Percentiles rank a stretch among this genome's conserved stretches.
Conservation (phyloP, 345 rosid genomes). For the Physaria fendleri region DNA sequence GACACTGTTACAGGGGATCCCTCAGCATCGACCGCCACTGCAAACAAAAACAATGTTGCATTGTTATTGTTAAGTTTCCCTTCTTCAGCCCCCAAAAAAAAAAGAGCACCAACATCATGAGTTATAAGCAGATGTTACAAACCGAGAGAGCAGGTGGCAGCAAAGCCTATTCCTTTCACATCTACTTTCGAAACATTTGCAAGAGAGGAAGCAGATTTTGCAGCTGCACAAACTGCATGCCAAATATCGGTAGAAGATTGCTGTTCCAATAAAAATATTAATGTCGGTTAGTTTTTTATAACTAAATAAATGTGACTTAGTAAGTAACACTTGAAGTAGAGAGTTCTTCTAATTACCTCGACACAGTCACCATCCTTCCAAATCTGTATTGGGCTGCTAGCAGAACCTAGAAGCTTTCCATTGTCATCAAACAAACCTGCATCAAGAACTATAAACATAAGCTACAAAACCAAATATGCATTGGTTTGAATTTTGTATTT, state of each 20-base stretch:
- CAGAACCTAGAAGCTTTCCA: conserved; percentile 78
- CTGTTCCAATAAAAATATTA: conserved; percentile 30
- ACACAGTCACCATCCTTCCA: conserved; percentile 86
- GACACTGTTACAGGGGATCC: conserved; percentile 97
- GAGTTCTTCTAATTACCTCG: conserved; percentile 44
- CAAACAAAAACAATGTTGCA: conserved; percentile 6
- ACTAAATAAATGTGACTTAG: background rate
- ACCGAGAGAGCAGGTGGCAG: conserved; percentile 98
- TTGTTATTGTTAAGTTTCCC: background rate
- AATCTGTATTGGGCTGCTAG: conserved; percentile 89
- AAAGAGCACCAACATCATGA: background rate
- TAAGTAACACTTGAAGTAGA: background rate
- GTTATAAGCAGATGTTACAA: conserved; percentile 20
- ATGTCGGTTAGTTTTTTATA: background rate
- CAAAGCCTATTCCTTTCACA: conserved; percentile 75
- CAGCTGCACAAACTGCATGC: conserved; percentile 95
- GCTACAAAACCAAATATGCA: background rate
- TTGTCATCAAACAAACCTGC: conserved; percentile 76
- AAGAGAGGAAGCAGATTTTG: conserved; percentile 62
- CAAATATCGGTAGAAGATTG: conserved; percentile 99
- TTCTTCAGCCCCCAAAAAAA: background rate
- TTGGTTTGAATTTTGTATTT: background rate
- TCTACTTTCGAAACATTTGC: conserved; percentile 62
- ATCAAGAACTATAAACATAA: background rate
- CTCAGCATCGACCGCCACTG: conserved; percentile 96